phyloP scores from a whole-genome alignment of 139 green algal genomes.

The Auxenochlorella pyrenoidosa region DNA sequence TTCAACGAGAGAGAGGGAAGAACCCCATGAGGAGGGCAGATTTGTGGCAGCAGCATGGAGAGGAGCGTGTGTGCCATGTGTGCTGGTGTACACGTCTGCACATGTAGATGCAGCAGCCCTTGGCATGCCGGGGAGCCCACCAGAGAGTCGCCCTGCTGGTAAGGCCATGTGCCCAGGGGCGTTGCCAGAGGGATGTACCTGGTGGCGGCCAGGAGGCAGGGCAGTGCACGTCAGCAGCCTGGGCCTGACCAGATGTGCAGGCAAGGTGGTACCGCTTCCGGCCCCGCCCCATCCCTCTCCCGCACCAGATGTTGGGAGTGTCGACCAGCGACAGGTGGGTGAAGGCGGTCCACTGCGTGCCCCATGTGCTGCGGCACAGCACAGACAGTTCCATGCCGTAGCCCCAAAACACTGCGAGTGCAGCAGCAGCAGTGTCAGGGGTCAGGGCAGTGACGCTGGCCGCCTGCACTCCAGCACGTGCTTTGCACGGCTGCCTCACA shows the following conservation, averaged over 20 bases:
- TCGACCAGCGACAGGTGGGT: slow-evolving; percentile 18
- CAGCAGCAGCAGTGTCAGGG: neutral
- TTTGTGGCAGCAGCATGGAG: too few species aligned
- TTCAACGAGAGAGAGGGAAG: too few species aligned
- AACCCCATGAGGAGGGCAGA: too few species aligned
- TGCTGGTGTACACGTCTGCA: too few species aligned
- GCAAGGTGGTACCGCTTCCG: too few species aligned
- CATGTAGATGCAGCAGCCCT: too few species aligned
- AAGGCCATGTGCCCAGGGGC: slow-evolving; percentile 23
- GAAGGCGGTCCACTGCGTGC: slow-evolving; percentile 14
- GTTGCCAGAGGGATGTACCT: slow-evolving; percentile 41
- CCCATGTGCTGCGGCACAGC: slow-evolving; percentile 19
- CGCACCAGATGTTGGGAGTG: neutral
- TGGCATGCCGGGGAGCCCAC: neutral
- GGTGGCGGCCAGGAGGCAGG: neutral
- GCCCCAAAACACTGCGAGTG: neutral
- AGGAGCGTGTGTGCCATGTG: too few species aligned
- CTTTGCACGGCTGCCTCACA: too few species aligned
- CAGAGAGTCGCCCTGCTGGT: slow-evolving; percentile 22
- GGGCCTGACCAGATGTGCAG: too few species aligned
- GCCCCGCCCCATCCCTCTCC: neutral
- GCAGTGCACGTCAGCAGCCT: neutral
- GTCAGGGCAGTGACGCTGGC: too few species aligned
- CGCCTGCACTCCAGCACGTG: too few species aligned
- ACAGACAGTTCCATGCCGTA: slow-evolving; percentile 4